Conservation (phyloP, 1,284 basidiomycete genomes). For the Ceratobasidium sp. region DNA sequence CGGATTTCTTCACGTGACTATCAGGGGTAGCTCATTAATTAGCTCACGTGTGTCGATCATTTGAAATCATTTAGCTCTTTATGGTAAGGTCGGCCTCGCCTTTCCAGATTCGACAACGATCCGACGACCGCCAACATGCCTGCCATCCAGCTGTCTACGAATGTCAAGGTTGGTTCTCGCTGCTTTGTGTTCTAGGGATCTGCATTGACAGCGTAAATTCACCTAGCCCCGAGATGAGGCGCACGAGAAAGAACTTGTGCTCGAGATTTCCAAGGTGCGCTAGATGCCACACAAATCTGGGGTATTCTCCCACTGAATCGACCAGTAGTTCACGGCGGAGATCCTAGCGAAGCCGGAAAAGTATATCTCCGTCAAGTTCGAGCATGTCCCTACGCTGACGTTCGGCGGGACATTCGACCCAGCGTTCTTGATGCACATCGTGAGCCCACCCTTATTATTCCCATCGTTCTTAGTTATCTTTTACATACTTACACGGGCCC, state of each 20-base stretch:
- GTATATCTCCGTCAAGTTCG: slow-evolving; percentile 64
- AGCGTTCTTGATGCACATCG: slow-evolving; percentile 66
- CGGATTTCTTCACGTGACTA: slow-evolving; percentile 17
- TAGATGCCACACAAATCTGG: neutral
- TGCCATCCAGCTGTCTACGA: slow-evolving; percentile 65
- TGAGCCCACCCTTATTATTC: slow-evolving; percentile 53
- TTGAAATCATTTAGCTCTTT: neutral
- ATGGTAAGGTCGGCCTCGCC: too few species aligned
- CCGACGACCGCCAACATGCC: slow-evolving; percentile 58
- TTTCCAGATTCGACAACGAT: neutral
- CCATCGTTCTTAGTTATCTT: slow-evolving; percentile 10
- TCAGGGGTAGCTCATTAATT: neutral
- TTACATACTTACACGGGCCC: neutral
- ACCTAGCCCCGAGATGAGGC: slow-evolving; percentile 49
- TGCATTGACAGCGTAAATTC: neutral
- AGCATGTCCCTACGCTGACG: slow-evolving; percentile 66
- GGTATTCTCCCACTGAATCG: neutral
- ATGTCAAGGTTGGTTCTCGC: slow-evolving; percentile 60
- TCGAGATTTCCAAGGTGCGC: slow-evolving; percentile 70
- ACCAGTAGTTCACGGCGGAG: slow-evolving; percentile 60
- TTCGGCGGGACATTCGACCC: slow-evolving; percentile 72
- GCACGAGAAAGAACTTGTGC: slow-evolving; percentile 64
- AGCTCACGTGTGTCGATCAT: neutral
- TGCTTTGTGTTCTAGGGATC: slow-evolving; percentile 1
- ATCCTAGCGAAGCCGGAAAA: slow-evolving; percentile 65